phyloP scores from a whole-genome alignment of 805 yeast genomes.

The Saccharomyces kudriavzevii region DNA sequence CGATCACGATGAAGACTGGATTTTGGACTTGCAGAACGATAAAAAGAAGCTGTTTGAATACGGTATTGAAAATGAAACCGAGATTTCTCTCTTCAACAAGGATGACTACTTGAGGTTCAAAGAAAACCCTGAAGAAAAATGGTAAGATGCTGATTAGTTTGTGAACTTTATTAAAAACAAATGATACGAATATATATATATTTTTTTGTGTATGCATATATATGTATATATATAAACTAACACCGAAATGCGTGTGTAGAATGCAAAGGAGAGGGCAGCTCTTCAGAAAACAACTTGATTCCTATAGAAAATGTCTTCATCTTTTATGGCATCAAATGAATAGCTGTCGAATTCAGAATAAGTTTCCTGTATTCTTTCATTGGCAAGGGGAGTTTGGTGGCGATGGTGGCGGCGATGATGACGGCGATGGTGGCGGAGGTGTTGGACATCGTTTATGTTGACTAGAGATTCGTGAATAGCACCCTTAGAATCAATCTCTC shows the following conservation, averaged over 20 bases:
- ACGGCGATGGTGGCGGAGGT: not conserved
- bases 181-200: not conserved
- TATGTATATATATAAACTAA: constrained; percentile 2
- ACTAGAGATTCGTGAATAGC: constrained; percentile 14
- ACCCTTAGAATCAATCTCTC: constrained; percentile 23
- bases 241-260: not conserved
- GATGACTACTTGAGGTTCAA: constrained; percentile 61
- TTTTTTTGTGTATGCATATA: constrained; percentile 1
- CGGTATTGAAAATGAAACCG: constrained; percentile 82
- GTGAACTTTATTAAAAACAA: not conserved
- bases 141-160: constrained; percentile 40
- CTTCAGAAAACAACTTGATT: not conserved
- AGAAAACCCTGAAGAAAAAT: constrained; percentile 80
- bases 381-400: not conserved
- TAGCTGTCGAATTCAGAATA: not conserved
- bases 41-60: constrained; percentile 40
- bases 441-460: constrained; percentile 16
- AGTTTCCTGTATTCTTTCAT: not conserved
- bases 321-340: not conserved
- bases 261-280: constrained; percentile 1
- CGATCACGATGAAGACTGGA: constrained; percentile 71
- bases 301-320: not conserved
- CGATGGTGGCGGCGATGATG: not conserved
- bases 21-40: constrained; percentile 37
- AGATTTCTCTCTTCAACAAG: constrained; percentile 70